A percentile compares a stretch with the other conserved stretches of the same genome.
Evolutionary conservation across 2,329 filamentous ascomycete genomes (phyloP).

Genomic region (Tolypocladium inflatum): DNA sequence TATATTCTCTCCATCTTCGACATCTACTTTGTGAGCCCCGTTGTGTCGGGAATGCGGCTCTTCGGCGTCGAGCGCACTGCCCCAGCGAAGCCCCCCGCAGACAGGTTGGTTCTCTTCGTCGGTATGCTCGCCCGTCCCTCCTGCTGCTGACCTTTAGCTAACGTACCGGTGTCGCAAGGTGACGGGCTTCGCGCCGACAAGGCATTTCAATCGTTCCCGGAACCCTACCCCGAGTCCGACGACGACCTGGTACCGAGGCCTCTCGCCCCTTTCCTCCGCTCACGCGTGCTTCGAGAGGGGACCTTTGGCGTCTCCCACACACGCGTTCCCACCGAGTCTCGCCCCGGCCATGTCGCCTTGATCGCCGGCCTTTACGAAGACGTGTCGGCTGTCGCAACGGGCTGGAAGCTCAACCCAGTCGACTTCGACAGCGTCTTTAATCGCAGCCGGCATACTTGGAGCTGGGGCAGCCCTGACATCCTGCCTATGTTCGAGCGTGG

Average conservation of each 20-base stretch:
- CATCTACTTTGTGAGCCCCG: slow-evolving; percentile 96
- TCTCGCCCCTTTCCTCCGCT: slow-evolving; percentile 84
- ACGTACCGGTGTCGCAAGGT: slow-evolving; percentile 32
- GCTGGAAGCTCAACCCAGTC: slow-evolving; percentile 97
- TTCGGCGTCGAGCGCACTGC: slow-evolving; percentile 58
- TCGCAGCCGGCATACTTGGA: slow-evolving; percentile 92
- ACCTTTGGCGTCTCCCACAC: slow-evolving; percentile 98
- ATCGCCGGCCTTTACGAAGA: slow-evolving; percentile 97
- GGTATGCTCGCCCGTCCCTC: slow-evolving; percentile 39
- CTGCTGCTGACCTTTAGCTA: background rate
- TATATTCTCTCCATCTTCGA: slow-evolving; percentile 97
- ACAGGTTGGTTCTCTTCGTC: slow-evolving; percentile 86
- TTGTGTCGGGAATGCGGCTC: slow-evolving; percentile 88
- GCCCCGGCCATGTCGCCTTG: slow-evolving; percentile 90
- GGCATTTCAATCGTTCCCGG: slow-evolving; percentile 85
- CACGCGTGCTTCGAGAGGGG: slow-evolving; percentile 75
- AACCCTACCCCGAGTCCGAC: slow-evolving; percentile 64
- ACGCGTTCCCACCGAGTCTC: slow-evolving; percentile 89
- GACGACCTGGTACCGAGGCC: slow-evolving; percentile 64
- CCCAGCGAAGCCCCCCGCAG: slow-evolving; percentile 63
- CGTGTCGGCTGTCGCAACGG: slow-evolving; percentile 92
- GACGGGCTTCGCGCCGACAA: slow-evolving; percentile 96
- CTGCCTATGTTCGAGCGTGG: slow-evolving; percentile 93
- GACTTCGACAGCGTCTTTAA: slow-evolving; percentile 99
- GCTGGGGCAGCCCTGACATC: slow-evolving; percentile 97